Evolutionary conservation across 108 stramenopile genomes (phyloP).

Genomic region (Cyclotella atomus): DNA sequence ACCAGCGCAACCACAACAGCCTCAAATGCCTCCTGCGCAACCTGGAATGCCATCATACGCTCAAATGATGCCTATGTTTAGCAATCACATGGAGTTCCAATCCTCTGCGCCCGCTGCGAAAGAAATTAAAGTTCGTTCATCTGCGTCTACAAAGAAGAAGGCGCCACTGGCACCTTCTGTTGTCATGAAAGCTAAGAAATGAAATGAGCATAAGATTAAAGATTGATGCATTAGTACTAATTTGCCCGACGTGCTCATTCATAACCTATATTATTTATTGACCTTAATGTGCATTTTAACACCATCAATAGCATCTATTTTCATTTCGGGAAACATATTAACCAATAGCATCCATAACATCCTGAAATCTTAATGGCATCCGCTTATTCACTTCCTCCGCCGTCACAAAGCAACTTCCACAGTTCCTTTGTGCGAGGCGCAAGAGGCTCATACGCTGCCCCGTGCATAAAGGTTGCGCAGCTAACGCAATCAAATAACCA

Average conservation of each 20-base stretch:
- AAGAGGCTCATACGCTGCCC: conserved; percentile 48
- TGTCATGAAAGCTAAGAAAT: conserved; percentile 38
- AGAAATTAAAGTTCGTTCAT: not conserved
- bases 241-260: not conserved
- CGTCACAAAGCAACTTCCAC: conserved; percentile 32
- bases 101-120: not conserved
- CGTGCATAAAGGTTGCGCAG: conserved; percentile 53
- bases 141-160: conserved; percentile 24
- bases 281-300: no score
- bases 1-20: conserved; percentile 20
- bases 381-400: not conserved
- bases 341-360: no score
- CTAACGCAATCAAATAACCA: conserved; percentile 85
- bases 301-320: no score
- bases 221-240: conserved; percentile 6
- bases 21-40: conserved; percentile 18
- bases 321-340: no score
- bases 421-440: conserved; percentile 38
- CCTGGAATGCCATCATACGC: conserved; percentile 25
- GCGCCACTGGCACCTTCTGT: conserved; percentile 34
- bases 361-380: not conserved
- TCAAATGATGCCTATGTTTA: conserved; percentile 28
- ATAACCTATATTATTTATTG: no score
- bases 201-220: conserved; percentile 1
- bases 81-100: not conserved